A percentile compares a stretch with the other conserved stretches of the same genome.
These are phyloP conservation scores for Primulina huaijiensis DNA, from an alignment of 257 asterid genomes.

Conservation along the genomic window DNA sequence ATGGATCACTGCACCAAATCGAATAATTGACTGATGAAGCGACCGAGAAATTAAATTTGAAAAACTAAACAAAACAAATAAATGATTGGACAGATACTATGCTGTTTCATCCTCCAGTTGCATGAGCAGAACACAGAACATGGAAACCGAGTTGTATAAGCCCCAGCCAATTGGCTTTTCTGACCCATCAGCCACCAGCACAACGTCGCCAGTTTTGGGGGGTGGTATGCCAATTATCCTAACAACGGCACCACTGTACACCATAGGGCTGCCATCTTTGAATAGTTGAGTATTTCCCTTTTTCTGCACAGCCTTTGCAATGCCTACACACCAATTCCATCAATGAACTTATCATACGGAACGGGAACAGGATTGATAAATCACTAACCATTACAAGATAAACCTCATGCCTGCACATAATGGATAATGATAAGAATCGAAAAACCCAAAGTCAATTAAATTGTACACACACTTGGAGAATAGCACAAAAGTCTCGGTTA, in stretches of 20 bases:
- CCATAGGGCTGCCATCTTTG: conserved; percentile 91
- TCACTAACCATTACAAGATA: not conserved
- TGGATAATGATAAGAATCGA: not conserved
- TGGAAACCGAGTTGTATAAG: conserved; percentile 82
- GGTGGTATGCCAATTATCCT: conserved; percentile 89
- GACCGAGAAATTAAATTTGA: conserved; percentile 21
- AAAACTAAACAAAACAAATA: conserved; percentile 13
- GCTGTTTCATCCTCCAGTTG: conserved; percentile 83
- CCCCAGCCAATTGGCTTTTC: conserved; percentile 97
- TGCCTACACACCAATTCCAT: conserved; percentile 39
- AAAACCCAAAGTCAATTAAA: not conserved
- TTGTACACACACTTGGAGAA: no score
- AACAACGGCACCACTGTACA: conserved; percentile 92
- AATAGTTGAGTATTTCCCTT: conserved; percentile 90
- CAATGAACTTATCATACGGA: not conserved
- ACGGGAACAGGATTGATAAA: not conserved
- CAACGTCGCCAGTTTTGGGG: conserved; percentile 81
- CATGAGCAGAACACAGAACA: conserved; percentile 96
- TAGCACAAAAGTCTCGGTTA: not conserved
- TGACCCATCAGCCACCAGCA: conserved; percentile 82
- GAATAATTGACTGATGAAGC: not conserved
- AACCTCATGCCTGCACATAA: not conserved
- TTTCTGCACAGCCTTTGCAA: conserved; percentile 85
- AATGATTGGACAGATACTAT: conserved; percentile 34
- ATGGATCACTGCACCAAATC: not conserved